Base-by-base conservation (phyloP, 1,284 basidiomycete species). In the Neotropicomus parvogracilis region DNA sequence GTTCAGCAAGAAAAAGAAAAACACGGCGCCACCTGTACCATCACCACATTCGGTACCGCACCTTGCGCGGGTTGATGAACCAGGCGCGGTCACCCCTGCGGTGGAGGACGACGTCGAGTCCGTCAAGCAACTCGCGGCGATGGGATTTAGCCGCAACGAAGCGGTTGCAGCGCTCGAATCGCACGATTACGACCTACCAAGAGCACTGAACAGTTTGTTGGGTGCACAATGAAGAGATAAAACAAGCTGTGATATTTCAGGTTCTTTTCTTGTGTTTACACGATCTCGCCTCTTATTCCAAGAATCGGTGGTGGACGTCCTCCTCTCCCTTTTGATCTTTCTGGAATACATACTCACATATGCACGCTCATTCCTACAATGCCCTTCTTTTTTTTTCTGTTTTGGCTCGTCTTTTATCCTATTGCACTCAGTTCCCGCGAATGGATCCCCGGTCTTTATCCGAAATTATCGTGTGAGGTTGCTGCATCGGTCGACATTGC, bases 131-230 rank as follows among this genome's bases (percentile, higher is more conserved):
- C 70, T 93, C 37, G 79, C 78, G 40, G 77, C 75, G 26, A 92
- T 93, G 89, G 90, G 91, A 32, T 93, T 93, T 72, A 83, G 77
- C 57, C 79, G 90, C 40, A 67, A 73, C n/a, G 83, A 91, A 63
- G 86, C 87, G 0, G 77, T 93, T 7, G 73, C 73, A 21, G 88
- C 90, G 16, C 73, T 93, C 13, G 90, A 93, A 66, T 77, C 75
- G 51, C 72, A 84, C 59, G 81, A 79, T 49, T 91, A 91, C 60
- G 83, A 91, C 61, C 73, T 91, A 31, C 80, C 75, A 60, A 77
- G 74, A 54, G 87, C 89, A 20, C 69, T 89, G 45, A 88, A 91
- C 64, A 82, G 75, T 57, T 66, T 91, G 48, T 69, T 91, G 46
- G 77, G 75, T 44, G 32, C 52, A 27, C 39, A 48, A 47, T 56